These are phyloP conservation scores for Salix arbutifolia DNA, from an alignment of 345 rosid species.

Conservation along the genomic window DNA sequence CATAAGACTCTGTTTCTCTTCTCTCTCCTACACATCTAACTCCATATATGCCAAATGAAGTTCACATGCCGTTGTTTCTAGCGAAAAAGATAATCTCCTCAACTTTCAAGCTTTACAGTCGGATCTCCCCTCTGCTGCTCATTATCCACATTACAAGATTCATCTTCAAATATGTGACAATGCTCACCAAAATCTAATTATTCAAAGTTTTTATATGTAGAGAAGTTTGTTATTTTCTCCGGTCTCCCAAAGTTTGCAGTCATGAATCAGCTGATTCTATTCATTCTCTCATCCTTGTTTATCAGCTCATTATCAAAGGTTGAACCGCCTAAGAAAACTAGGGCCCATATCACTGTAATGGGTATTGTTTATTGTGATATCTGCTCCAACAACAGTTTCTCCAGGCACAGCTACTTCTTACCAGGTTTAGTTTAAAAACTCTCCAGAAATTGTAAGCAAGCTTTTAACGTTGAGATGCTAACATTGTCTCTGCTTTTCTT, in stretches of 20 bases:
- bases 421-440: slow-evolving; percentile 42
- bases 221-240: slow-evolving; percentile 2
- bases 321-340: slow-evolving; percentile 19
- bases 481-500: neutral
- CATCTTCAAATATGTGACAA: slow-evolving; percentile 26
- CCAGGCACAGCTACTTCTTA: slow-evolving; percentile 93
- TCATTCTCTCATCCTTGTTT: slow-evolving; percentile 37
- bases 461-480: neutral
- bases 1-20: neutral
- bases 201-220: neutral
- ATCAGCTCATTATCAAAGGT: slow-evolving; percentile 30
- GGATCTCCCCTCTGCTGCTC: slow-evolving; percentile 26
- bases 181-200: slow-evolving; percentile 20
- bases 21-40: slow-evolving; percentile 18
- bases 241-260: slow-evolving; percentile 20
- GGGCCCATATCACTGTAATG: slow-evolving; percentile 64
- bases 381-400: slow-evolving; percentile 94
- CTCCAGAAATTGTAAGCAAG: neutral
- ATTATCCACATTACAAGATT: slow-evolving; percentile 24
- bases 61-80: slow-evolving; percentile 63
- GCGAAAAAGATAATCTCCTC: slow-evolving; percentile 29
- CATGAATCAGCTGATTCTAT: slow-evolving; percentile 40
- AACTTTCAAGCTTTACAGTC: slow-evolving; percentile 23
- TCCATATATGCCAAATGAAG: slow-evolving; percentile 48
- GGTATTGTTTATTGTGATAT: slow-evolving; percentile 94